Conservation (phyloP, 352 stramenopile species). For the Stephanocyclus meneghinianus region DNA sequence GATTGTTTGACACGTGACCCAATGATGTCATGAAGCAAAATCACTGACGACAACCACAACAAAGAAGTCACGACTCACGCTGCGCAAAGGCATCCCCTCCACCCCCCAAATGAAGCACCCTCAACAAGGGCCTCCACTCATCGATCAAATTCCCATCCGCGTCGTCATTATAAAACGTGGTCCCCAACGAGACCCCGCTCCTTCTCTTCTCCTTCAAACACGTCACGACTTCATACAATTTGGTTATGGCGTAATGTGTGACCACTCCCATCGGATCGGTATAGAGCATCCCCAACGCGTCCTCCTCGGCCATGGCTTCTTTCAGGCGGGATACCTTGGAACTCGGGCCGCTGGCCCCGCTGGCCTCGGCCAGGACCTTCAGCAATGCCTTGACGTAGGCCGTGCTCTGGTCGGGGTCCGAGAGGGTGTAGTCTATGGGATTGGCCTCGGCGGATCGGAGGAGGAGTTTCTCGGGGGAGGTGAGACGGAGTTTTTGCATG, state of each 20-base stretch:
- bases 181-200: conserved; percentile 40
- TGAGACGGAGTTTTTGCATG: conserved; percentile 53
- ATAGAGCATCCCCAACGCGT: conserved; percentile 67
- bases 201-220: conserved; percentile 50
- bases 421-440: conserved; percentile 69
- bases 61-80: conserved; percentile 27
- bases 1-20: too few relatives aligned
- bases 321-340: conserved; percentile 57
- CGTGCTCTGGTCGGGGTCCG: conserved; percentile 53
- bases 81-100: conserved; percentile 63
- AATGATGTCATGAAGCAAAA: too few relatives aligned
- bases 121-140: conserved; percentile 63
- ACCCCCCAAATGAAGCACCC: conserved; percentile 54
- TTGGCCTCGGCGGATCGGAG: conserved; percentile 66
- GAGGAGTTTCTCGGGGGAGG: conserved; percentile 54
- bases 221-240: conserved; percentile 66
- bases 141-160: conserved; percentile 59
- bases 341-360: conserved; percentile 21
- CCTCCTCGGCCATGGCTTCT: conserved; percentile 49
- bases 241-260: conserved; percentile 67
- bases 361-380: conserved; percentile 65
- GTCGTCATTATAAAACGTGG: conserved; percentile 59
- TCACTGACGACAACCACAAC: not conserved
- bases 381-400: conserved; percentile 62
- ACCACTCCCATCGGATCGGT: conserved; percentile 66